phyloP scores from a whole-genome alignment of 768 basidiomycete genomes.

The Leccinum barrowsii region DNA sequence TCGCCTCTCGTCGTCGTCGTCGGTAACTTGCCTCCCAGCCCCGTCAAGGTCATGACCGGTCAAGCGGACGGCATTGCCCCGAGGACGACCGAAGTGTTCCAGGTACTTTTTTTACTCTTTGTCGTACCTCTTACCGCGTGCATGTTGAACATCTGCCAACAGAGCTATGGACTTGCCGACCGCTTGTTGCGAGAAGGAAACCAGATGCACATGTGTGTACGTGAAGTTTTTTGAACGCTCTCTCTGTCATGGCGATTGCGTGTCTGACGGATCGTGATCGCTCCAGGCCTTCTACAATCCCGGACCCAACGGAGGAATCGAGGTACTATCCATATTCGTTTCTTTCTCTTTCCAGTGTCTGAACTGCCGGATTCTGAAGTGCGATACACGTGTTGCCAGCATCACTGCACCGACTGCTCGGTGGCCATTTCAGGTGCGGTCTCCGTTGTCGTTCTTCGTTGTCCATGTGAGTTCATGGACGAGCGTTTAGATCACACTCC shows the following conservation, averaged over 20 bases:
- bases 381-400: slow-evolving; percentile 60
- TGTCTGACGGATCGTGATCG: neutral
- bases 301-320: slow-evolving; percentile 52
- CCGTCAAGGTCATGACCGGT: slow-evolving; percentile 40
- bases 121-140: neutral
- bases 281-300: slow-evolving; percentile 75
- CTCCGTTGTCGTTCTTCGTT: neutral
- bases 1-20: neutral
- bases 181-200: slow-evolving; percentile 59
- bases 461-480: neutral
- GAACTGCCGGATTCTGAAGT: slow-evolving; percentile 32
- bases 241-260: neutral
- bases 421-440: slow-evolving; percentile 64
- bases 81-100: slow-evolving; percentile 51
- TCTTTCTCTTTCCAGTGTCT: neutral
- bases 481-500: slow-evolving; percentile 30
- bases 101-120: slow-evolving; percentile 27
- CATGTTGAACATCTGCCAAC: neutral
- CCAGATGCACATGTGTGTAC: slow-evolving; percentile 66
- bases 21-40: slow-evolving; percentile 23
- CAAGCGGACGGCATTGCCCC: slow-evolving; percentile 58
- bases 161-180: slow-evolving; percentile 79
- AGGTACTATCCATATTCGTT: slow-evolving; percentile 36
- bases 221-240: slow-evolving; percentile 16
- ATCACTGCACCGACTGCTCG: slow-evolving; percentile 60